Evolutionary conservation across 768 basidiomycete genomes (phyloP).

Genomic region (Lenzites betulinus): DNA sequence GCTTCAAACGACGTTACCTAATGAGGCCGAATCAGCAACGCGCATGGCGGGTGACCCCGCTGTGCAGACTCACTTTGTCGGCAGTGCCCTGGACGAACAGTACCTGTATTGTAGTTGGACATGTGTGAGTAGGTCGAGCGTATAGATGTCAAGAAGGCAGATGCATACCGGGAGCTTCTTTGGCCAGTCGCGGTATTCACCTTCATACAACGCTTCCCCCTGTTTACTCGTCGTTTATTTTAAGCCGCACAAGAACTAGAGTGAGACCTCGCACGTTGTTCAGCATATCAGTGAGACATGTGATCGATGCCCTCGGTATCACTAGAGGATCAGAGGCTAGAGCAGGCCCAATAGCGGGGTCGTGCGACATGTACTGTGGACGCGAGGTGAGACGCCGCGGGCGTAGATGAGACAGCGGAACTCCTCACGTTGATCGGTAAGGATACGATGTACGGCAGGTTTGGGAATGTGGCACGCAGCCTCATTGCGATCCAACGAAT

Average conservation of each 20-base stretch:
- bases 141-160: not conserved
- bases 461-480: not conserved
- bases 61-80: slow-evolving; percentile 2
- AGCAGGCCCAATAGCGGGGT: not conserved
- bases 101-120: not conserved
- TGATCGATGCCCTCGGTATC: not conserved
- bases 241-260: too few relatives aligned
- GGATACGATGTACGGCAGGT: not conserved
- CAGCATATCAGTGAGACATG: not conserved
- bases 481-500: not conserved
- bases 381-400: not conserved
- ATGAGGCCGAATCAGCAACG: too few relatives aligned
- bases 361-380: not conserved
- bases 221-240: not conserved
- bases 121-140: too few relatives aligned
- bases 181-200: not conserved
- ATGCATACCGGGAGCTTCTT: not conserved
- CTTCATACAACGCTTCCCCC: not conserved
- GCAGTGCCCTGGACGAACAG: not conserved
- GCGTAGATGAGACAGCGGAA: too few relatives aligned
- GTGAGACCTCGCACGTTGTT: not conserved
- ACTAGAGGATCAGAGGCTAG: not conserved
- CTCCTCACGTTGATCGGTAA: not conserved
- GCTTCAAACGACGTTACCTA: not conserved
- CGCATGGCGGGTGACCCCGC: too few relatives aligned